Base-by-base conservation (phyloP, 495 filamentous ascomycete species). In the Neurospora sp. region DNA sequence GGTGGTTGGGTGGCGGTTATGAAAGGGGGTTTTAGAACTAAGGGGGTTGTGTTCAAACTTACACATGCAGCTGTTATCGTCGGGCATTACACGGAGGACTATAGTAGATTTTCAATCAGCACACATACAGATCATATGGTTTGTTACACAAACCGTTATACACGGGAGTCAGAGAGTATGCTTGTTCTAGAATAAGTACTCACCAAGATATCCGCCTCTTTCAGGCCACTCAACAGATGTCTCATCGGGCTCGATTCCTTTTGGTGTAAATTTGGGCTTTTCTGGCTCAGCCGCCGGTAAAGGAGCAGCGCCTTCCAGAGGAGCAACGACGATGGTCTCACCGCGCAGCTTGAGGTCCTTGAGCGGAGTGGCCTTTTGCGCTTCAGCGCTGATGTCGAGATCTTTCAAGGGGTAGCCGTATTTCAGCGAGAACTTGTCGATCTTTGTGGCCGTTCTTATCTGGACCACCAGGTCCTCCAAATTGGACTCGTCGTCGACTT, bases 81-180 rank as follows among this genome's bases (percentile, higher is more conserved):
- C 96, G 10, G 94, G 93, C 96, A 99, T 98, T 41, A 98, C 93
- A 3, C 96, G 90, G 6, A 98, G 88, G 39, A 97, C 90, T 86
- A 47, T 5, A 35, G 16, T 14, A 22, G 3, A 4, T 59, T 72
- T 4, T 73, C 68, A n/a, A 10, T 69, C 44, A 72, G 47, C 70
- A 72, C 70, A 47, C 53, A 77, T 9, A 9, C 9, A 37, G 7
- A 39, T 37, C 7, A 27, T 22, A 42, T 42, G 35, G 35, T 37
- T 35, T 37, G 35, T 37, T 37, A 37, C 35, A 37, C 35, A 37
- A 37, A 37, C 0, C 14, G 14, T 16, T n/a, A 3, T n/a, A 44
- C 16, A 45, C 0, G 8, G 18, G 8, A 45, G 8, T n/a, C 41
- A 44, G 14, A 44, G 14, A 18, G 0, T n/a, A 2, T 44, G 42